Conservation (phyloP, 2,329 filamentous ascomycete species). For the Ophiocordyceps camponoti-saundersi region DNA sequence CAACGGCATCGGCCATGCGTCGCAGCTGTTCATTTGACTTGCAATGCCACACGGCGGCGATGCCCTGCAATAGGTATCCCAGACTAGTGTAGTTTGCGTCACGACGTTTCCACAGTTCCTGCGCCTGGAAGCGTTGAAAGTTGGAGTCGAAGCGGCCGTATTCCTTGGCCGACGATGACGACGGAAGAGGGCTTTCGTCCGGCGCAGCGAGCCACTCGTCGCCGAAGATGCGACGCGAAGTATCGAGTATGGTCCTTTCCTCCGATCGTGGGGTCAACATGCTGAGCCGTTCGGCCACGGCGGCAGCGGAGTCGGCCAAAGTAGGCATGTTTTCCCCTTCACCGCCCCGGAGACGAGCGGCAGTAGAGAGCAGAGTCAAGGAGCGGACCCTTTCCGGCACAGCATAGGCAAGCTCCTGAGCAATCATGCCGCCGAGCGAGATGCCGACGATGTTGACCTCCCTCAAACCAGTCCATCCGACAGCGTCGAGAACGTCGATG, state of each 20-base stretch:
- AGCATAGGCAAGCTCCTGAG: conserved; percentile 56
- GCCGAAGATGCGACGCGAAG: conserved; percentile 51
- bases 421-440: conserved; percentile 84
- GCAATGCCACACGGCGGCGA: conserved; percentile 65
- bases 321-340: conserved; percentile 11
- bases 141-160: conserved; percentile 52
- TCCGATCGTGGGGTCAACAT: conserved; percentile 54
- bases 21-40: conserved; percentile 51
- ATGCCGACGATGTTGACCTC: conserved; percentile 56
- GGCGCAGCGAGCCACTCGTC: conserved; percentile 42
- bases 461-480: conserved; percentile 44
- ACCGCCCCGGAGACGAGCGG: conserved; percentile 43
- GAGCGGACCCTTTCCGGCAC: conserved; percentile 34
- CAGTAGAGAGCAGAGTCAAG: conserved; percentile 44
- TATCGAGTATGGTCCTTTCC: conserved; percentile 46
- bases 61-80: conserved; percentile 61
- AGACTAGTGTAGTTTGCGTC: conserved; percentile 41
- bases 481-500: conserved; percentile 49
- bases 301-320: conserved; percentile 34
- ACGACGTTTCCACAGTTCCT: conserved; percentile 56
- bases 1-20: conserved; percentile 49
- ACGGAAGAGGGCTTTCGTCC: conserved; percentile 38
- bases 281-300: conserved; percentile 37
- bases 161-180: conserved; percentile 4
- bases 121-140: conserved; percentile 66